These are phyloP conservation scores for Halophytophthora batemanensis DNA, from an alignment of 352 stramenopile genomes.

Conservation along the genomic window DNA sequence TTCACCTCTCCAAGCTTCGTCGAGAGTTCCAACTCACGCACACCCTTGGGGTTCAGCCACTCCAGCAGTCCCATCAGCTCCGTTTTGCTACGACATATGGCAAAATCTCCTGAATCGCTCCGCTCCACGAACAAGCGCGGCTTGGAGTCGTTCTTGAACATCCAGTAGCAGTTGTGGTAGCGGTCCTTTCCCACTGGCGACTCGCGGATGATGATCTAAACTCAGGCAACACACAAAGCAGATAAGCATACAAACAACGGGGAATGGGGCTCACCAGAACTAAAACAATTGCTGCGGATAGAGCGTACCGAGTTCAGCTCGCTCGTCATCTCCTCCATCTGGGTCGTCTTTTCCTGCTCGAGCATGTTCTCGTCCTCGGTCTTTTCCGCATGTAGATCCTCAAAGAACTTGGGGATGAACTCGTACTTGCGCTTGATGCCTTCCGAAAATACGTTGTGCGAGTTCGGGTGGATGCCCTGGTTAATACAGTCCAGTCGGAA, in stretches of 20 bases:
- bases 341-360: constrained; percentile 46
- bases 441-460: constrained; percentile 61
- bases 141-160: constrained; percentile 70
- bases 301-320: constrained; percentile 34
- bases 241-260: background rate
- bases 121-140: constrained; percentile 66
- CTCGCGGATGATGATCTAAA: constrained; percentile 61
- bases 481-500: constrained; percentile 59
- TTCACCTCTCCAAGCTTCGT: constrained; percentile 52
- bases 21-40: constrained; percentile 61
- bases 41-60: constrained; percentile 78
- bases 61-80: constrained; percentile 46
- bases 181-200: constrained; percentile 66
- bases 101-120: constrained; percentile 58
- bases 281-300: background rate
- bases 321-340: constrained; percentile 34
- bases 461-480: constrained; percentile 66
- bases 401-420: constrained; percentile 68
- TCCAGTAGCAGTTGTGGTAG: constrained; percentile 77
- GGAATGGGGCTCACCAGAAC: background rate
- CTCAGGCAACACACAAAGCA: background rate
- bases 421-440: constrained; percentile 56
- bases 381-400: constrained; percentile 51
- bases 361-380: constrained; percentile 46
- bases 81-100: constrained; percentile 35